These are phyloP conservation scores for Aspergillus sp. DNA, from an alignment of 2,329 filamentous ascomycete species.

Conservation along the genomic window DNA sequence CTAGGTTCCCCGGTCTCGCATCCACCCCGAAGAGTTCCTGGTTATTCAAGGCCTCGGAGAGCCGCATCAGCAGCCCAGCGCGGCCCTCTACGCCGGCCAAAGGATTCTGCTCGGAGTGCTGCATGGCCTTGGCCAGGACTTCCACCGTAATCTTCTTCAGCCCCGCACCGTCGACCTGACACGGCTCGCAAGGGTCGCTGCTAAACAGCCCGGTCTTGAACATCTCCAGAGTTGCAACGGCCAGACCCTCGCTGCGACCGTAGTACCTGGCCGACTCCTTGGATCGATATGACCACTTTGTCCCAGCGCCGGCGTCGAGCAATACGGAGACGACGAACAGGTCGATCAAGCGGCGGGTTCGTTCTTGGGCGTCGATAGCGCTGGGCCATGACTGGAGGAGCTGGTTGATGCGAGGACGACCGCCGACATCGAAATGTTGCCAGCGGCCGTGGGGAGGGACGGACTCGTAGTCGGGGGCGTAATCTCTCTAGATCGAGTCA, in stretches of 20 bases:
- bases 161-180: conserved; percentile 79
- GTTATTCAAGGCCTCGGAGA: conserved; percentile 69
- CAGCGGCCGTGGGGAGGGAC: conserved; percentile 73
- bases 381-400: conserved; percentile 44
- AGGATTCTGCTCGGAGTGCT: conserved; percentile 70
- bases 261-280: conserved; percentile 77
- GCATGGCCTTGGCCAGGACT: conserved; percentile 68
- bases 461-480: conserved; percentile 54
- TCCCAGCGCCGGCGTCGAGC: conserved; percentile 70
- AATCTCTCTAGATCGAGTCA: conserved; percentile 50
- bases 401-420: conserved; percentile 41
- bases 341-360: conserved; percentile 48
- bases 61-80: conserved; percentile 64
- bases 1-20: conserved; percentile 84
- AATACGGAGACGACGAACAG: conserved; percentile 54
- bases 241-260: conserved; percentile 77
- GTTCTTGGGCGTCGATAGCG: conserved; percentile 38
- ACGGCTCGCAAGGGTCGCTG: conserved; percentile 68
- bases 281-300: conserved; percentile 85
- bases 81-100: conserved; percentile 80
- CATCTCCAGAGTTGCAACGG: conserved; percentile 73
- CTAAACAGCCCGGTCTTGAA: conserved; percentile 89
- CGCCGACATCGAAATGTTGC: conserved; percentile 55
- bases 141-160: conserved; percentile 65
- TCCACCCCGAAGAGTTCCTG: conserved; percentile 75